These are phyloP conservation scores for Trypanosoma platydactyli DNA, from an alignment of 208 protist species.

Conservation along the genomic window DNA sequence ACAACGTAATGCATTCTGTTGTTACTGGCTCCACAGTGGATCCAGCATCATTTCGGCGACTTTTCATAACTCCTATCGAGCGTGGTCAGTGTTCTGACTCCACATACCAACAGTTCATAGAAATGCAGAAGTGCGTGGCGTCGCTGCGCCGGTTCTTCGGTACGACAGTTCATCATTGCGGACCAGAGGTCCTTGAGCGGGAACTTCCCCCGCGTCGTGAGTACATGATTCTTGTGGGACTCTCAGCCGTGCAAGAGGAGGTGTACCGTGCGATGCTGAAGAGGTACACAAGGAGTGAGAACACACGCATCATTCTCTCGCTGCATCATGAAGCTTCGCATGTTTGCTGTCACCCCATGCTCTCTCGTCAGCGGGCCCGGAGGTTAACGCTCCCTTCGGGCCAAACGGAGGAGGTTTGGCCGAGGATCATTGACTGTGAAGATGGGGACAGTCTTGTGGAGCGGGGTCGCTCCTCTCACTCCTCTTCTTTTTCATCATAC, in stretches of 20 bases:
- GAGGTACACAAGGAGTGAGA: conserved; percentile 22
- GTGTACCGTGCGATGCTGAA: conserved; percentile 67
- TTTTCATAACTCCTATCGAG: conserved; percentile 70
- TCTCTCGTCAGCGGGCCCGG: not conserved
- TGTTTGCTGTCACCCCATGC: conserved; percentile 62
- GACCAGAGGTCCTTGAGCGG: conserved; percentile 65
- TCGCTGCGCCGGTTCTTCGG: conserved; percentile 71
- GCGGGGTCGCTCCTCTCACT: not conserved
- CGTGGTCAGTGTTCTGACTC: conserved; percentile 69
- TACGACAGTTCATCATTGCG: conserved; percentile 67
- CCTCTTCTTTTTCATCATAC: not conserved
- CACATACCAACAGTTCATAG: conserved; percentile 58
- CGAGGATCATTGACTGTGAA: not conserved
- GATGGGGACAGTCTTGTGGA: not conserved
- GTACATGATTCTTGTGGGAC: conserved; percentile 62
- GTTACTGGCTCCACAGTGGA: conserved; percentile 60
- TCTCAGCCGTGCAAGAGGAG: conserved; percentile 62
- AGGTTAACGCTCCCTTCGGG: not conserved
- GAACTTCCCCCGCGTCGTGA: conserved; percentile 69
- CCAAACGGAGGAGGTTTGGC: not conserved
- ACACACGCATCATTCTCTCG: conserved; percentile 28
- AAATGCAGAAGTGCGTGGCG: conserved; percentile 79
- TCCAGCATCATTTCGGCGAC: conserved; percentile 48
- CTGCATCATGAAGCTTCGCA: conserved; percentile 76
- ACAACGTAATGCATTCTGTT: conserved; percentile 88